These are phyloP conservation scores for Paraleonurus japonicus DNA, from an alignment of 257 asterid genomes.

Conservation along the genomic window DNA sequence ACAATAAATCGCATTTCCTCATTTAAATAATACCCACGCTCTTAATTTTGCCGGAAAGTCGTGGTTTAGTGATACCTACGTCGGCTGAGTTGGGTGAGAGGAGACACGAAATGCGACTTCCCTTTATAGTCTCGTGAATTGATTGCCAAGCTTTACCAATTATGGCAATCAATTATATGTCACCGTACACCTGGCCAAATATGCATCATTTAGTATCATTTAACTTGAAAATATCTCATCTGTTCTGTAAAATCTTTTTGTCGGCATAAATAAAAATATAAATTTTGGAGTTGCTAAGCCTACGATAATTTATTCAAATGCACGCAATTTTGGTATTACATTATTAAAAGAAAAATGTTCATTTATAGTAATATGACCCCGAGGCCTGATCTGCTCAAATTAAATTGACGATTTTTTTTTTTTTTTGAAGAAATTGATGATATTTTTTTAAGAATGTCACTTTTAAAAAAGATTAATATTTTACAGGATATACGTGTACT, in stretches of 20 bases:
- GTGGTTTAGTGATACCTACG: slow-evolving; percentile 1
- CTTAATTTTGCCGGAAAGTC: background rate
- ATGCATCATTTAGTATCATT: background rate
- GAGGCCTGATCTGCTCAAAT: too few relatives aligned
- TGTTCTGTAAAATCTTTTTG: background rate
- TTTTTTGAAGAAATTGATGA: too few relatives aligned
- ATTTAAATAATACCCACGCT: background rate
- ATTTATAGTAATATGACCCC: too few relatives aligned
- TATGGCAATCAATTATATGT: background rate
- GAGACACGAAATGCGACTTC: background rate
- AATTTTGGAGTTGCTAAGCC: too few relatives aligned
- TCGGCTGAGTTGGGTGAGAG: slow-evolving; percentile 4
- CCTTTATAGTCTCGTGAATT: background rate
- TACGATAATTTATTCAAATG: too few relatives aligned
- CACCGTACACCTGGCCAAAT: background rate
- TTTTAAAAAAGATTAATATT: too few relatives aligned
- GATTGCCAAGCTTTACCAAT: background rate
- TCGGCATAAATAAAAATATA: background rate
- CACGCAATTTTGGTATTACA: too few relatives aligned
- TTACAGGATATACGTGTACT: too few relatives aligned
- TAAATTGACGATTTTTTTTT: too few relatives aligned
- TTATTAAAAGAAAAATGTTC: too few relatives aligned
- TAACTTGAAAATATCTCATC: background rate
- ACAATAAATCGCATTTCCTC: background rate
- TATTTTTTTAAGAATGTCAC: too few relatives aligned